Percentiles rank a stretch among this genome's conserved stretches.
Evolutionary conservation across 2,329 filamentous ascomycete genomes (phyloP).

Genomic region (Colletotrichum camelliae): DNA sequence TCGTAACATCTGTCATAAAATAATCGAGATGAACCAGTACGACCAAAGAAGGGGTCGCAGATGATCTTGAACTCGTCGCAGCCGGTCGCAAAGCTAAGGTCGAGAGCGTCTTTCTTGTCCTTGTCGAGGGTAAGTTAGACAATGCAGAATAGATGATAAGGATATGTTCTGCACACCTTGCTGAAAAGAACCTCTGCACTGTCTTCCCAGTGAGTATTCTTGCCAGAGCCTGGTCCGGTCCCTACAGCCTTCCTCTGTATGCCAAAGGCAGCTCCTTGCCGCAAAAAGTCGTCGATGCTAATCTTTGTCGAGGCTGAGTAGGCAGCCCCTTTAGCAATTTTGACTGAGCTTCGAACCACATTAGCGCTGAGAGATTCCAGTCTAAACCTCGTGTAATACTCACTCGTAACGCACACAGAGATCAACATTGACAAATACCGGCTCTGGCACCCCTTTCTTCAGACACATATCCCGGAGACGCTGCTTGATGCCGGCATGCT

Average conservation of each 20-base stretch:
- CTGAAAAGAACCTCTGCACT: not conserved
- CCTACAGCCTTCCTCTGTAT: not conserved
- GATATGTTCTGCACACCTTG: not conserved
- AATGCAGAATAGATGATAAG: not conserved
- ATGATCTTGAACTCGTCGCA: slow-evolving; percentile 8
- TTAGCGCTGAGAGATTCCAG: not conserved
- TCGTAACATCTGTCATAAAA: not conserved
- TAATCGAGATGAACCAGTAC: not conserved
- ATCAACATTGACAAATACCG: not conserved
- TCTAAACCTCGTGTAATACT: not conserved
- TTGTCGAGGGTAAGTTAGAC: not conserved
- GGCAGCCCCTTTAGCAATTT: not conserved
- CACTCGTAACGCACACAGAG: not conserved
- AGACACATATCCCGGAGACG: not conserved
- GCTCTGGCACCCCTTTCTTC: not conserved
- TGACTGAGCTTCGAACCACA: not conserved
- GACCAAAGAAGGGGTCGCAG: not conserved
- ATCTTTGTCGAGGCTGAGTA: not conserved
- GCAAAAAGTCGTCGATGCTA: not conserved
- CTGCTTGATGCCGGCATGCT: not conserved
- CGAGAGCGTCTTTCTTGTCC: not conserved
- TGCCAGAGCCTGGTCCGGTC: not conserved
- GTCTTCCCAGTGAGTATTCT: not conserved
- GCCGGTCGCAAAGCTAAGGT: not conserved
- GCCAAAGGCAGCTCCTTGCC: not conserved